These are phyloP conservation scores for Gossypium ekmanianum DNA, from an alignment of 345 rosid species.

Conservation along the genomic window DNA sequence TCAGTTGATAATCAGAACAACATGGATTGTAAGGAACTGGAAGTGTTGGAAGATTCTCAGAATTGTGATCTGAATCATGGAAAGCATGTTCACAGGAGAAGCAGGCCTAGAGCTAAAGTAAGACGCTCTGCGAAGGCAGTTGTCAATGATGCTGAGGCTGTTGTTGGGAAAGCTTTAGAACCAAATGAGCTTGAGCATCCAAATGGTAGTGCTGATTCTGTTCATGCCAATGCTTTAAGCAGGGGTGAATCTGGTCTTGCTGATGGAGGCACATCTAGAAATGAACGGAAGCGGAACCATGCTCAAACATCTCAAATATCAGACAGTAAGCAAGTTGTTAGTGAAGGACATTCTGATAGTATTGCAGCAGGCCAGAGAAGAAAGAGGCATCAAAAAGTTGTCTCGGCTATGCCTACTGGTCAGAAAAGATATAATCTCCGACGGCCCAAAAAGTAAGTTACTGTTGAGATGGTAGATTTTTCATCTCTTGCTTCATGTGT, in stretches of 20 bases:
- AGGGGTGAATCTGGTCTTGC: constrained; percentile 50
- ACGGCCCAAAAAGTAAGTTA: constrained; percentile 58
- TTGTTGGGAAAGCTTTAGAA: constrained; percentile 55
- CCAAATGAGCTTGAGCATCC: constrained; percentile 38
- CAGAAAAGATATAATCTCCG: constrained; percentile 70
- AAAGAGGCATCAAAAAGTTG: constrained; percentile 64
- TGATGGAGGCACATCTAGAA: constrained; percentile 45
- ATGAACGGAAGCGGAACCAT: constrained; percentile 59
- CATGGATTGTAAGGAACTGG: constrained; percentile 39
- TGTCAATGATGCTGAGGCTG: constrained; percentile 66
- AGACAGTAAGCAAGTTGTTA: constrained; percentile 54
- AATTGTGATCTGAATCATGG: constrained; percentile 45
- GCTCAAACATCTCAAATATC: constrained; percentile 47
- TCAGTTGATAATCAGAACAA: constrained; percentile 51
- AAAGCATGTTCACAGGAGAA: constrained; percentile 39
- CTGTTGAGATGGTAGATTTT: not conserved
- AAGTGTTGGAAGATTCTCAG: constrained; percentile 44
- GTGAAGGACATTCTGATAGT: constrained; percentile 70
- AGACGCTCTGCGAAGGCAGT: constrained; percentile 71
- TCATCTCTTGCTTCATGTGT: not conserved
- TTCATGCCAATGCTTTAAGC: constrained; percentile 42
- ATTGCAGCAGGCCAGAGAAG: constrained; percentile 48
- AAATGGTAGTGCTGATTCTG: constrained; percentile 46
- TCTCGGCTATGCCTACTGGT: constrained; percentile 32
- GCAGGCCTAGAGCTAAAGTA: constrained; percentile 51